Evolutionary conservation across 2,329 filamentous ascomycete species (phyloP).

Genomic region (Exophiala bonariae): DNA sequence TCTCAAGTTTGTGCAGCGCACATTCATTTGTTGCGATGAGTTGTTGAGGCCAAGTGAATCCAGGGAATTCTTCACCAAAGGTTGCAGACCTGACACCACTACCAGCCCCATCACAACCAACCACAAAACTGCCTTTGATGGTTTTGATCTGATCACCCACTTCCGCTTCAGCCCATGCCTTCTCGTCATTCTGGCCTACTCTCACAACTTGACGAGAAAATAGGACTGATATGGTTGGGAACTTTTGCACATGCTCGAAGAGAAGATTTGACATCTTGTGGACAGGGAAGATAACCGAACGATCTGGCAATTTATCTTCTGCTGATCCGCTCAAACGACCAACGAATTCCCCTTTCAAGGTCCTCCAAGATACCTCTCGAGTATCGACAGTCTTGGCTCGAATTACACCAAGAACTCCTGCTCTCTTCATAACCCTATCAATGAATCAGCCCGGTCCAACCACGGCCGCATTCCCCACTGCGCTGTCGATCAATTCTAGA

Average conservation of each 20-base stretch:
- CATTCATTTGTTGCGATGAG: slow-evolving; percentile 15
- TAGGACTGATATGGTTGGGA: slow-evolving; percentile 35
- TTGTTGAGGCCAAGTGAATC: slow-evolving; percentile 8
- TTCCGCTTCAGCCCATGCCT: slow-evolving; percentile 3
- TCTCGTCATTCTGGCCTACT: slow-evolving; percentile 5
- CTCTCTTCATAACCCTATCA: slow-evolving; percentile 48
- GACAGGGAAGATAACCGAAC: slow-evolving; percentile 45
- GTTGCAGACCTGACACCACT: background rate
- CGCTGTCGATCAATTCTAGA: too few species aligned
- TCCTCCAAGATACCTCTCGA: slow-evolving; percentile 44
- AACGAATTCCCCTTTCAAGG: slow-evolving; percentile 36
- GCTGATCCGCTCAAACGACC: slow-evolving; percentile 31
- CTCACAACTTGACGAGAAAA: slow-evolving; percentile 44
- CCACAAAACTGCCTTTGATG: slow-evolving; percentile 35
- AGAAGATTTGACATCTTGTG: slow-evolving; percentile 44
- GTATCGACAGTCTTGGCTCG: slow-evolving; percentile 44
- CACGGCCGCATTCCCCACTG: too few species aligned
- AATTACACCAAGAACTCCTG: slow-evolving; percentile 58
- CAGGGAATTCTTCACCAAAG: slow-evolving; percentile 1
- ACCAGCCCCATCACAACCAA: slow-evolving; percentile 38
- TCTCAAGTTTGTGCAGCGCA: background rate
- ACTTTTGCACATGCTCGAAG: slow-evolving; percentile 36
- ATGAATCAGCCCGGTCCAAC: too few species aligned
- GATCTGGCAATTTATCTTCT: slow-evolving; percentile 33
- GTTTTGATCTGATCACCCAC: background rate